Evolutionary conservation across 1,284 basidiomycete species (phyloP), one percentile per base, ranked within the genome.

Genomic region (Thecaphora thlaspeos): DNA sequence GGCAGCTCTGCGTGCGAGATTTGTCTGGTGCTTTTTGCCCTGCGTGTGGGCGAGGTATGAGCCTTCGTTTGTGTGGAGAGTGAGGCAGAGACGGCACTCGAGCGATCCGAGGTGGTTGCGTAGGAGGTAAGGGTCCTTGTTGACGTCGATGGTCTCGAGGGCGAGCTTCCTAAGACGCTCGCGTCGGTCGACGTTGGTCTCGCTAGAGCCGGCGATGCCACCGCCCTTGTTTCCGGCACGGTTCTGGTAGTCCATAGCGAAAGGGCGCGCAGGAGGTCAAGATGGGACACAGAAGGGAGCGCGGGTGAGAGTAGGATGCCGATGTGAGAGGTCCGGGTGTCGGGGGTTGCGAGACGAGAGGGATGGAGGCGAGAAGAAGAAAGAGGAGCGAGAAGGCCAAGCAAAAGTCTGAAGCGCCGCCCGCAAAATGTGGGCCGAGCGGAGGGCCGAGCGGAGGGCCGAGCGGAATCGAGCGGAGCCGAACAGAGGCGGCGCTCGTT

Each of bases 1-100:
- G 12, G 94, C 94, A 0, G 95, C 95, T 68, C 95, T 87, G 41
- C 95, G 85, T 4, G 94, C 95, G 32, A 99, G 86, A 77, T 98
- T 98, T 1, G 94, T 96, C 79, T 98, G 95, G 77, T 98, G 95
- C 79, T 98, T 99, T 82, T 98, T 98, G 26, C 95, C 95, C 81
- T 98, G 95, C 0, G 95, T 99, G 72, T 99, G 95, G 0, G 95
- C 94, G 43, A 99, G 88, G 79, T 99, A 99, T 19, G 92, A 96
- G 23, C 95, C 95, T 81, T 99, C 95, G 78, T 98, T 98, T 22
- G 95, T 96, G 81, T 99, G 95, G 7, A 98, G 84, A 0, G 95
- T 99, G 36, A 99, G 82, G 79, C 95, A 98, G 36, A 99, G 85
- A 70, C 94, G 89, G 81, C 95, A 99, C 84, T 98, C 95, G 48